These are phyloP conservation scores for Angomonas ambiguus DNA, from an alignment of 208 protist genomes.

Conservation along the genomic window DNA sequence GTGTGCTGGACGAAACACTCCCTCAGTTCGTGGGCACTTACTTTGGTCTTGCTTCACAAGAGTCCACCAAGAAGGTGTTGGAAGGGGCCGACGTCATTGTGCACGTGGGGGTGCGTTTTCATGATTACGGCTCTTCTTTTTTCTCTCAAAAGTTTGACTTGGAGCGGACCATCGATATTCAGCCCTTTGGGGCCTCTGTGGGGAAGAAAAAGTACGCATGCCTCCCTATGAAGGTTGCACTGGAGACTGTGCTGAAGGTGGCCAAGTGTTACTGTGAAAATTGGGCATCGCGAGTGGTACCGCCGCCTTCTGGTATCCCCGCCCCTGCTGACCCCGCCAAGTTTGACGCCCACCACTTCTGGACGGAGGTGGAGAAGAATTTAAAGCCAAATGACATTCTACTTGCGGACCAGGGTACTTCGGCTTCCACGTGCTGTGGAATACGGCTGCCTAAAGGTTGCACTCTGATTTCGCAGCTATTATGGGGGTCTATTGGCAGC, in stretches of 20 bases:
- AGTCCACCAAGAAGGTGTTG: slow-evolving; percentile 25
- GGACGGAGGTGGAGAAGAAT: slow-evolving; percentile 27
- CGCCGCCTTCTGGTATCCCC: slow-evolving; percentile 15
- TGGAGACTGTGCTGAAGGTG: slow-evolving; percentile 29
- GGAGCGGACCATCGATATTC: slow-evolving; percentile 35
- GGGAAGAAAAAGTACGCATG: slow-evolving; percentile 35
- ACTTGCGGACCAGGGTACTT: slow-evolving; percentile 40
- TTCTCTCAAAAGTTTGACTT: slow-evolving; percentile 43
- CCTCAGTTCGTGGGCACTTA: slow-evolving; percentile 53
- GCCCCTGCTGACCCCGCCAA: slow-evolving; percentile 20
- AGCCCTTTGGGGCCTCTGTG: slow-evolving; percentile 38
- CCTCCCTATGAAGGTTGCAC: slow-evolving; percentile 39
- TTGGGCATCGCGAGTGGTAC: slow-evolving; percentile 7
- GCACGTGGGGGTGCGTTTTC: slow-evolving; percentile 32
- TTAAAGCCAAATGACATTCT: slow-evolving; percentile 33
- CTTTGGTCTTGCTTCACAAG: slow-evolving; percentile 19
- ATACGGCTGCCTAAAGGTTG: slow-evolving; percentile 23
- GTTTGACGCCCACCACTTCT: slow-evolving; percentile 34
- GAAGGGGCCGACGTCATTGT: slow-evolving; percentile 45
- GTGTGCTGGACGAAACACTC: slow-evolving; percentile 35
- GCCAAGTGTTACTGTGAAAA: slow-evolving; percentile 21
- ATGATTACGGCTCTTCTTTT: slow-evolving; percentile 29
- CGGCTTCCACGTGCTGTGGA: slow-evolving; percentile 23
- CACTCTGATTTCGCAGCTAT: slow-evolving; percentile 20
- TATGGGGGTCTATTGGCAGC: slow-evolving; percentile 47